A percentile compares a stretch with the other conserved stretches of the same genome.
phyloP scores from a whole-genome alignment of 2,329 filamentous ascomycete species.

The Venturia carpophila region DNA sequence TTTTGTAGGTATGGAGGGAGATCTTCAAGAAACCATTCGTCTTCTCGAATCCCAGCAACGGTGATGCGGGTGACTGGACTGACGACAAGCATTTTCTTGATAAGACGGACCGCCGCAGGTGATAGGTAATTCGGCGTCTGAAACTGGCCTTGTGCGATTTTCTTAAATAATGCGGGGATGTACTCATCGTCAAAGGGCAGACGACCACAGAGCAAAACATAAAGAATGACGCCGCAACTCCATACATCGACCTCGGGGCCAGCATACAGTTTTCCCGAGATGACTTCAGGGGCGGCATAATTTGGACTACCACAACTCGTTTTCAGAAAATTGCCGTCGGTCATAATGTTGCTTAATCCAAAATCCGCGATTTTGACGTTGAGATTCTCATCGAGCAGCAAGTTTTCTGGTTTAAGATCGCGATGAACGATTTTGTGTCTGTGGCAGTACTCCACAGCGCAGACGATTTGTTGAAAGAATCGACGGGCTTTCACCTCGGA shows the following conservation, averaged over 20 bases:
- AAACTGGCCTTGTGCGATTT: slow-evolving; percentile 92
- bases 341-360: slow-evolving; percentile 99
- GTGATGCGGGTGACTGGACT: slow-evolving; percentile 92
- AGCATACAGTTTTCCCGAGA: slow-evolving; percentile 94
- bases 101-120: slow-evolving; percentile 69
- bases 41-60: slow-evolving; percentile 84
- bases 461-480: slow-evolving; percentile 99
- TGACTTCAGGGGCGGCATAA: slow-evolving; percentile 95
- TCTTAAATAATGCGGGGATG: slow-evolving; percentile 94
- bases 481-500: slow-evolving; percentile 86
- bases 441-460: slow-evolving; percentile 97
- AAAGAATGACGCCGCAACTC: slow-evolving; percentile 85
- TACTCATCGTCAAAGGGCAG: slow-evolving; percentile 98
- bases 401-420: slow-evolving; percentile 94
- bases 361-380: slow-evolving; percentile 99
- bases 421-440: slow-evolving; percentile 98
- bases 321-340: slow-evolving; percentile 96
- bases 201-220: slow-evolving; percentile 56
- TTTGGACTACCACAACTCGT: slow-evolving; percentile 98
- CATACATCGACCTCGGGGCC: slow-evolving; percentile 97
- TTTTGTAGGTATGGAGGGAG: slow-evolving; percentile 80
- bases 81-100: slow-evolving; percentile 89
- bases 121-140: slow-evolving; percentile 88
- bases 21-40: slow-evolving; percentile 88
- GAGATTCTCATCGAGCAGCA: slow-evolving; percentile 86